Conservation (phyloP, 2,329 filamentous ascomycete species). For the Pseudopithomyces chartarum region DNA sequence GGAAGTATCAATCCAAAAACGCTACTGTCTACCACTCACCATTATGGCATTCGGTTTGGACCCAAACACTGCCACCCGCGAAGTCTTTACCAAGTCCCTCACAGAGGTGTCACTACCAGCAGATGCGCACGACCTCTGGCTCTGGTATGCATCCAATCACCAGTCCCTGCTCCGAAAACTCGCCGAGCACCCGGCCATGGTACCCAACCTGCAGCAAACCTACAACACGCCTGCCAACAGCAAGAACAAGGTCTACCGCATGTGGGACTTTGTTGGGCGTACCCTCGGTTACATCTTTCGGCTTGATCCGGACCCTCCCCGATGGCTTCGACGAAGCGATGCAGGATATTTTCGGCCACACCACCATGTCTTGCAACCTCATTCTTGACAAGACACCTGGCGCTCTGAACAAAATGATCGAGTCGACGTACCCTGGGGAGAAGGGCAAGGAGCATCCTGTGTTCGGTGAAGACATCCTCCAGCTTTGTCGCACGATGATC, state of each 20-base stretch:
- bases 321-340: not conserved
- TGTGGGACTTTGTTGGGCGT: not conserved
- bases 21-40: too few species aligned
- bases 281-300: not conserved
- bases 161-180: not conserved
- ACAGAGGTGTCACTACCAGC: not conserved
- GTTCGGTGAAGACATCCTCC: slow-evolving; percentile 21
- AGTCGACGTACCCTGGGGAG: slow-evolving; percentile 24
- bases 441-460: slow-evolving; percentile 10
- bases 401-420: slow-evolving; percentile 26
- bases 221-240: not conserved
- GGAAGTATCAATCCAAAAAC: too few species aligned
- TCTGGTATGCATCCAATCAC: not conserved
- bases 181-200: not conserved
- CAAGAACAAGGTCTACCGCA: not conserved
- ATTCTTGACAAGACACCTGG: slow-evolving; percentile 23
- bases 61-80: slow-evolving; percentile 1
- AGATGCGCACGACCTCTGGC: not conserved
- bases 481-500: not conserved
- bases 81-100: not conserved
- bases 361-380: not conserved
- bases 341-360: not conserved
- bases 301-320: not conserved
- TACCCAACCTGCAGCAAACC: not conserved
- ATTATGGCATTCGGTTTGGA: not conserved